These are phyloP conservation scores for Dioscorea zingiberensis DNA, from an alignment of 106 monocot genomes.

Conservation along the genomic window DNA sequence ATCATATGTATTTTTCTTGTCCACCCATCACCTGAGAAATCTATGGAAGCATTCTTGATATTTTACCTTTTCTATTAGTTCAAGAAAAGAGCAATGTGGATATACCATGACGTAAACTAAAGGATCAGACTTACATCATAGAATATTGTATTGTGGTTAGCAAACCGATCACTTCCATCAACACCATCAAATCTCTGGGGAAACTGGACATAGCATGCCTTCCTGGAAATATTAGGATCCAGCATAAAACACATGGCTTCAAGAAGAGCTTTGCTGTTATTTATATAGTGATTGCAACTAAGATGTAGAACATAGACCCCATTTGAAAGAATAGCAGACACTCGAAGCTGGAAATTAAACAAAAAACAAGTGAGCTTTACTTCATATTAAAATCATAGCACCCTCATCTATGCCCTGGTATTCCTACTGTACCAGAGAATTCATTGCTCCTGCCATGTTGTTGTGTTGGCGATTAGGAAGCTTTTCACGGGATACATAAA, in stretches of 20 bases:
- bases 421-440: conserved; percentile 26
- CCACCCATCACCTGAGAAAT: too few relatives aligned
- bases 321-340: conserved; percentile 20
- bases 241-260: too few relatives aligned
- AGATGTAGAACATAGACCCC: conserved; percentile 18
- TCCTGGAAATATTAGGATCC: background rate
- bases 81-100: too few relatives aligned
- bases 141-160: conserved; percentile 7
- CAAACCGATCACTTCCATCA: background rate
- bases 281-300: conserved; percentile 16
- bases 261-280: conserved; percentile 21
- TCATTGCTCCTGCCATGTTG: conserved; percentile 23
- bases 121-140: conserved; percentile 13
- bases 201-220: conserved; percentile 23
- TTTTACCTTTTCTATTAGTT: too few relatives aligned
- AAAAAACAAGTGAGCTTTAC: too few relatives aligned
- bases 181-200: conserved; percentile 3
- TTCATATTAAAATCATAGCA: too few relatives aligned
- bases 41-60: too few relatives aligned
- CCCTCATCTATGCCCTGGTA: too few relatives aligned
- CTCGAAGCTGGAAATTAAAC: conserved; percentile 10
- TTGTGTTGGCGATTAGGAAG: conserved; percentile 15
- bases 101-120: too few relatives aligned
- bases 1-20: too few relatives aligned
- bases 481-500: conserved; percentile 30